Evolutionary conservation across 139 green algal species (phyloP).

Genomic region (Chlorella sorokiniana): DNA sequence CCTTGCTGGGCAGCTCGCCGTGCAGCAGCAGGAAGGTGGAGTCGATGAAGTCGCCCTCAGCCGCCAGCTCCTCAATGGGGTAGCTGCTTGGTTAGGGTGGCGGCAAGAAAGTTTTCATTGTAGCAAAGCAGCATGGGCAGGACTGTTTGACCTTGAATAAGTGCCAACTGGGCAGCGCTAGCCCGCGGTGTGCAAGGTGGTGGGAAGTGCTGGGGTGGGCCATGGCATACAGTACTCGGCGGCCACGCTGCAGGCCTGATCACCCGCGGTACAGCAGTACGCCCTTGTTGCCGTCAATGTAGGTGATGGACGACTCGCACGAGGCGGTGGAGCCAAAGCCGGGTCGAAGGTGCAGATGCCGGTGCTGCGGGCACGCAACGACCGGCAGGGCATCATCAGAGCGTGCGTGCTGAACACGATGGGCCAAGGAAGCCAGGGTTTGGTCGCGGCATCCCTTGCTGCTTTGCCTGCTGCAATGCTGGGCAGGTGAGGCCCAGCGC

Average conservation of each 20-base stretch:
- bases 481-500: neutral
- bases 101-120: too few relatives aligned
- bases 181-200: too few relatives aligned
- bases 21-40: conserved; percentile 64
- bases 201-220: too few relatives aligned
- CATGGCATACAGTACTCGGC: too few relatives aligned
- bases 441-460: too few relatives aligned
- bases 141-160: too few relatives aligned
- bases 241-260: neutral
- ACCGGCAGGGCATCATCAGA: neutral
- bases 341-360: conserved; percentile 79
- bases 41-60: conserved; percentile 69
- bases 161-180: too few relatives aligned
- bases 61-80: conserved; percentile 66
- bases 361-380: conserved; percentile 35
- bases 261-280: conserved; percentile 72
- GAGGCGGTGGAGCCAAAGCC: conserved; percentile 71
- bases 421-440: too few relatives aligned
- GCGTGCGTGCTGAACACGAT: neutral
- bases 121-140: too few relatives aligned
- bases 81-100: conserved; percentile 37
- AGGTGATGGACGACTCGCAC: conserved; percentile 73
- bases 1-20: conserved; percentile 64
- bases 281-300: conserved; percentile 74
- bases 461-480: too few relatives aligned